Evolutionary conservation across 2,329 filamentous ascomycete genomes (phyloP).

Genomic region (Setomelanomma holmii): DNA sequence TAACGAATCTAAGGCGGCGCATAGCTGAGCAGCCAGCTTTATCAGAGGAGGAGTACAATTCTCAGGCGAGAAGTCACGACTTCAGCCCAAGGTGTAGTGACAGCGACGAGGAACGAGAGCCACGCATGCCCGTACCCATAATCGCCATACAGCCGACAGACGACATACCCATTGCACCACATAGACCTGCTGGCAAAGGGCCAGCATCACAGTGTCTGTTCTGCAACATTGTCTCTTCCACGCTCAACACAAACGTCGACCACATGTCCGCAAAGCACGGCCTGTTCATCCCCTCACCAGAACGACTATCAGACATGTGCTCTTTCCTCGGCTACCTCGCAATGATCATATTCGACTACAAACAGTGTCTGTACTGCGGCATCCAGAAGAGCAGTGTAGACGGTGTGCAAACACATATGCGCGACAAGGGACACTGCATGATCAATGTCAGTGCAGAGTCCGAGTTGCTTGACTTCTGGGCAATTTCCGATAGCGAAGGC

Average conservation of each 20-base stretch:
- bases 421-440: conserved; percentile 45
- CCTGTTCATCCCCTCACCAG: conserved; percentile 34
- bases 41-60: conserved; percentile 14
- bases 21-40: conserved; percentile 22
- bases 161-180: background rate
- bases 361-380: conserved; percentile 49
- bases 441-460: conserved; percentile 42
- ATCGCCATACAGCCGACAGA: no score
- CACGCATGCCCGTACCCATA: background rate
- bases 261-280: conserved; percentile 40
- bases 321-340: conserved; percentile 42
- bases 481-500: conserved; percentile 9
- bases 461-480: conserved; percentile 46
- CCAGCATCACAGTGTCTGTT: conserved; percentile 36
- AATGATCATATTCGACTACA: conserved; percentile 28
- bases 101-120: background rate
- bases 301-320: conserved; percentile 33
- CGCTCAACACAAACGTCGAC: conserved; percentile 22
- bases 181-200: background rate
- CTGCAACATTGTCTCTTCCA: conserved; percentile 23
- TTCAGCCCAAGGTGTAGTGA: background rate
- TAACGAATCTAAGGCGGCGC: conserved; percentile 26
- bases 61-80: conserved; percentile 7
- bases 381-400: conserved; percentile 26
- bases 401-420: conserved; percentile 46